Base-by-base conservation (phyloP, 2,329 filamentous ascomycete species). In the Arthrocladium fulminans region DNA sequence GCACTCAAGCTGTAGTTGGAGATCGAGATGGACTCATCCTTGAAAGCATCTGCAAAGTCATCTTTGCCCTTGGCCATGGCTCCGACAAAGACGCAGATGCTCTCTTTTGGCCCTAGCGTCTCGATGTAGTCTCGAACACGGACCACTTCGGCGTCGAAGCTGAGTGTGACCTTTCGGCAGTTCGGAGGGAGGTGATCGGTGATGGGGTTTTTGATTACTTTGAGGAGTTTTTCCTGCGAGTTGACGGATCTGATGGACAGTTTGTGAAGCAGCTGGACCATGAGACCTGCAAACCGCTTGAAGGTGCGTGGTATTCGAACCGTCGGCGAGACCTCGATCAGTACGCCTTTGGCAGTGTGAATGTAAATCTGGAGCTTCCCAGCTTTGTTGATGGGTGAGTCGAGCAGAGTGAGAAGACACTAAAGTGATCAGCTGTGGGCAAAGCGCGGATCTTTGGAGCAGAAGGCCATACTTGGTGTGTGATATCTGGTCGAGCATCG, bases 351-450 rank as follows among this genome's bases (percentile, higher is more conserved):
- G 57, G 90, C 88, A 3, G 92, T 97, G 68, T 95, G 89, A 57
- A 98, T 97, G 73, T 94, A 98, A 63, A 98, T 97, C 70, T 98
- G 92, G 32, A 98, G 82, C 69, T 83, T 90, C 61, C 92, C 92
- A 49, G 90, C 89, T 71, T 98, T 98, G 78, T 98, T 98, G 76
- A 97, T 85, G 41, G 92, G 92, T 17, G 92, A 98, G 67, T 98
- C 92, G 62, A 98, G 83, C 25, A 98, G 81, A 41, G 92, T 98
- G 59, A 98, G 82, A 44, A 98, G 81, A 67, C 92, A 98, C 92
- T 98, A 68, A 42, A 45, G 46, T 51, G 51, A 46, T 41, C 53
- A 54, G 13, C 10, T 37, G 19, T 27, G 27, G 34, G 20, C n/a
- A n/a, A n/a, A n/a, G n/a, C n/a, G n/a, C n/a, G n/a, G n/a, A n/a